phyloP scores from a whole-genome alignment of 495 filamentous ascomycete genomes.

The Lepidopterella palustris region DNA sequence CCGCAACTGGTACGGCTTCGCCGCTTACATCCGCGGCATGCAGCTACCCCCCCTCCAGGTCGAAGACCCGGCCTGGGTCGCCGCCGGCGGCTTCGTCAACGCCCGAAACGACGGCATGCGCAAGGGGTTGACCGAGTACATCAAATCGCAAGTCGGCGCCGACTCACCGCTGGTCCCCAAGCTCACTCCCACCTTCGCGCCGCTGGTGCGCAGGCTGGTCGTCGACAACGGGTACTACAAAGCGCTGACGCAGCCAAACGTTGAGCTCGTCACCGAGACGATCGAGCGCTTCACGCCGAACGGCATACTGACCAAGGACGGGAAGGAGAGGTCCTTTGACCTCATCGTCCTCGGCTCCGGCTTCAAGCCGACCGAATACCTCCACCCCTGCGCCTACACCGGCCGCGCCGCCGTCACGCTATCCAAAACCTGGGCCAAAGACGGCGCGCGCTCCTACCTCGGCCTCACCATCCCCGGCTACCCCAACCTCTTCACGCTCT shows the following conservation, averaged over 20 bases:
- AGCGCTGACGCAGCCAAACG: not conserved
- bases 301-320: not conserved
- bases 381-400: not conserved
- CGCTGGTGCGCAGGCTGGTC: not conserved
- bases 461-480: not conserved
- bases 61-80: not conserved
- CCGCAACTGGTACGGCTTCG: not conserved
- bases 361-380: slow-evolving; percentile 1
- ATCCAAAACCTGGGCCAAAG: not conserved
- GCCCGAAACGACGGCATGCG: slow-evolving; percentile 1
- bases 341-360: not conserved
- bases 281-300: not conserved
- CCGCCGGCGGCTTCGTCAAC: not conserved
- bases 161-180: not conserved
- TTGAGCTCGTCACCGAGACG: not conserved
- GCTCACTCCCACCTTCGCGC: not conserved
- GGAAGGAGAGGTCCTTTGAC: not conserved
- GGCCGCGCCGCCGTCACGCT: not conserved
- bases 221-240: not conserved
- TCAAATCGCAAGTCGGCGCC: not conserved
- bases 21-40: not conserved
- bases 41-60: not conserved
- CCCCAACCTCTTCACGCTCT: not conserved
- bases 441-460: not conserved
- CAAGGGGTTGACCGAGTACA: not conserved